A percentile compares a stretch with the other conserved stretches of the same genome.
Conservation (phyloP, 352 stramenopile genomes). For the Detonula confervacea region DNA sequence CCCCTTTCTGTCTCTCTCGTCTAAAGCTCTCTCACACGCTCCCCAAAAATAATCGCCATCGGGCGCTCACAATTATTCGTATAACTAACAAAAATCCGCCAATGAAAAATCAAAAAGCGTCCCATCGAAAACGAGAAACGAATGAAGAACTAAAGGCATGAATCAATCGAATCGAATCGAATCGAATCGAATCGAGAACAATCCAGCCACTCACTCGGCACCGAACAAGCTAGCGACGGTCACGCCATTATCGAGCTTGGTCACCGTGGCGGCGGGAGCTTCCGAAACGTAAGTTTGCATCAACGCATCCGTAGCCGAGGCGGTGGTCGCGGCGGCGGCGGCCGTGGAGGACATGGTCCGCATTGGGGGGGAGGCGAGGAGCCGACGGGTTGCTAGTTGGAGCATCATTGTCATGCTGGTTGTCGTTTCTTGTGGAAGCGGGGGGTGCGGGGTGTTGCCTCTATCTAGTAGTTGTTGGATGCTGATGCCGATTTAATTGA, state of each 20-base stretch:
- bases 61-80: too few species aligned
- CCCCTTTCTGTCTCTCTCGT: too few species aligned
- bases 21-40: too few species aligned
- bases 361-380: neutral
- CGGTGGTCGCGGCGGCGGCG: neutral
- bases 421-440: too few species aligned
- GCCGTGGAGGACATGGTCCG: neutral
- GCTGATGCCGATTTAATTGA: too few species aligned
- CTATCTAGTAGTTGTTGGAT: too few species aligned
- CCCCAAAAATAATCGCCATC: too few species aligned
- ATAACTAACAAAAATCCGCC: too few species aligned
- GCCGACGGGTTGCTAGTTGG: constrained; percentile 6
- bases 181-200: neutral
- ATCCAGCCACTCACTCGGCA: constrained; percentile 9
- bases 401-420: constrained; percentile 8
- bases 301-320: too few species aligned
- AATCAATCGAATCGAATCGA: neutral
- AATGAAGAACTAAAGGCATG: neutral
- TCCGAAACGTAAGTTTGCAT: constrained; percentile 22
- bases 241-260: constrained; percentile 31
- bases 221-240: constrained; percentile 30
- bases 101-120: too few species aligned
- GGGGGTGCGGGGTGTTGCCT: too few species aligned
- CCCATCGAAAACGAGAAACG: too few species aligned
- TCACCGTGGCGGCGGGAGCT: constrained; percentile 10